Conservation (phyloP, 306 rosid genomes). For the Prunus mira region DNA sequence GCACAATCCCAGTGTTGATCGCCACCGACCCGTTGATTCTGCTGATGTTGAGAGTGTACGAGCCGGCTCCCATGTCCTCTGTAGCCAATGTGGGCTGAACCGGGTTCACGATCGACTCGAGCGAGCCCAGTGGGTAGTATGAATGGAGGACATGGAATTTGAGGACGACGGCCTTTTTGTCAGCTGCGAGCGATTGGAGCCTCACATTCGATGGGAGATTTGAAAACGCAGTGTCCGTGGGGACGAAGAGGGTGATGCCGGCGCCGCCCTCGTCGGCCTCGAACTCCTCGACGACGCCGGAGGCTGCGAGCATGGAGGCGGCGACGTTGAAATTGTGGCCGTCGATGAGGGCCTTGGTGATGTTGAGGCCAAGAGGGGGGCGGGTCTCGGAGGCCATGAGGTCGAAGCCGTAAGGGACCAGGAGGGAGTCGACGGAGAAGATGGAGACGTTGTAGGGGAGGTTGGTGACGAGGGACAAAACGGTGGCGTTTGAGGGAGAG, state of each 20-base stretch:
- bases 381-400: slow-evolving; percentile 89
- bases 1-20: slow-evolving; percentile 77
- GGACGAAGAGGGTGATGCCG: slow-evolving; percentile 87
- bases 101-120: slow-evolving; percentile 84
- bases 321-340: slow-evolving; percentile 94
- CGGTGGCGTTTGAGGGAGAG: slow-evolving; percentile 69
- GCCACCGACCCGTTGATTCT: slow-evolving; percentile 72
- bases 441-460: slow-evolving; percentile 86
- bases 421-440: slow-evolving; percentile 65
- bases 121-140: slow-evolving; percentile 85
- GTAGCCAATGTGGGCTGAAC: slow-evolving; percentile 97
- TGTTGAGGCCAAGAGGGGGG: slow-evolving; percentile 71
- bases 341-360: slow-evolving; percentile 63
- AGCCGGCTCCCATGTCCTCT: slow-evolving; percentile 80
- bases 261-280: slow-evolving; percentile 95
- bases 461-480: slow-evolving; percentile 53
- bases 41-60: slow-evolving; percentile 85
- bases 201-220: slow-evolving; percentile 53
- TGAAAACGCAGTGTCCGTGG: slow-evolving; percentile 73
- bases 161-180: slow-evolving; percentile 70
- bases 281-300: slow-evolving; percentile 86
- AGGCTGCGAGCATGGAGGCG: slow-evolving; percentile 78
- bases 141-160: slow-evolving; percentile 85
- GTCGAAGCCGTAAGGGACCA: slow-evolving; percentile 72
- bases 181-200: slow-evolving; percentile 83